Evolutionary conservation across 495 filamentous ascomycete species (phyloP).

Genomic region (Extremus antarcticus): DNA sequence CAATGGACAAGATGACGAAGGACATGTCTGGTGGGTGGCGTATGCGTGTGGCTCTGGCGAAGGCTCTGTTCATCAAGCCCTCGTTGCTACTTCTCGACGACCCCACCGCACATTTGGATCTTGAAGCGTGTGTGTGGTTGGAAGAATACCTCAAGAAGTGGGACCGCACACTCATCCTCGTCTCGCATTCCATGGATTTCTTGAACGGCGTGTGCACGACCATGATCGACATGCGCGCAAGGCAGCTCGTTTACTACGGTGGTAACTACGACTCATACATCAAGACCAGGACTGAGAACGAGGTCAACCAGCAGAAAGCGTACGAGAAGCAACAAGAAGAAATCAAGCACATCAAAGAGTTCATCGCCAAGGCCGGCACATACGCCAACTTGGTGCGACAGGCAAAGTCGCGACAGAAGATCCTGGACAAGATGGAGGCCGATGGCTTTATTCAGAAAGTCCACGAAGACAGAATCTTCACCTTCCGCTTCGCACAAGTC

Average conservation of each 20-base stretch:
- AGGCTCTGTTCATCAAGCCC: slow-evolving; percentile 97
- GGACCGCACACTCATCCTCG: slow-evolving; percentile 93
- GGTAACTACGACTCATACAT: slow-evolving; percentile 97
- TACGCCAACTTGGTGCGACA: slow-evolving; percentile 98
- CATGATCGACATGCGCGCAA: slow-evolving; percentile 96
- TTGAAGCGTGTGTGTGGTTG: slow-evolving; percentile 98
- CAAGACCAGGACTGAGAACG: slow-evolving; percentile 90
- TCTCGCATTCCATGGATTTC: slow-evolving; percentile 98
- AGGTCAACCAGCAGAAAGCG: slow-evolving; percentile 96
- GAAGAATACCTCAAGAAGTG: slow-evolving; percentile 99
- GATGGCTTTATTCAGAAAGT: slow-evolving; percentile 96
- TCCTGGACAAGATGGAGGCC: slow-evolving; percentile 99
- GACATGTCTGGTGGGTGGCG: slow-evolving; percentile 99
- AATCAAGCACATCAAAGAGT: slow-evolving; percentile 99
- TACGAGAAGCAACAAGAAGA: slow-evolving; percentile 99
- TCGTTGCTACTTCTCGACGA: slow-evolving; percentile 93
- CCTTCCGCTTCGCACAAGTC: slow-evolving; percentile 96
- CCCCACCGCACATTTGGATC: slow-evolving; percentile 97
- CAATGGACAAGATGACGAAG: slow-evolving; percentile 98
- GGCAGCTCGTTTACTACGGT: slow-evolving; percentile 92
- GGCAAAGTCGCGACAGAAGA: slow-evolving; percentile 98
- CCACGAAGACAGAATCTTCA: slow-evolving; percentile 76
- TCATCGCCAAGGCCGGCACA: slow-evolving; percentile 98
- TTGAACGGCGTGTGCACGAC: slow-evolving; percentile 96
- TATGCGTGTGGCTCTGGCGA: slow-evolving; percentile 96